Conservation (phyloP, 208 protist species). For the Leishmania gerbilli region DNA sequence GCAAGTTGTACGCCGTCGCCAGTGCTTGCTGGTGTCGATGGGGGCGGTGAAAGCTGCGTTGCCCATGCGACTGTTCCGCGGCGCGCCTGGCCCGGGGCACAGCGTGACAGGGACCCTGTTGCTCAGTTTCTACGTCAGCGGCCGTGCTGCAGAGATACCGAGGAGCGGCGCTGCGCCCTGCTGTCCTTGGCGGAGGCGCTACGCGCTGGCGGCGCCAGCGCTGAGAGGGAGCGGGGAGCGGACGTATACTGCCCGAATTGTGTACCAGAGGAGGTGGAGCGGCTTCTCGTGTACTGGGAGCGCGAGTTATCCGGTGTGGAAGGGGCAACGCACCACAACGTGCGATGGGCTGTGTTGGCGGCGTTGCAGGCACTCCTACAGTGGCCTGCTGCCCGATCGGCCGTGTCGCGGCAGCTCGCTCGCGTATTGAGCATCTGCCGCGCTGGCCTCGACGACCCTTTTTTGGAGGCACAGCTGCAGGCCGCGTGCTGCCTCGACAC, state of each 20-base stretch:
- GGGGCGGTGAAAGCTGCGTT: background rate
- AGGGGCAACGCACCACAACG: conserved; percentile 35
- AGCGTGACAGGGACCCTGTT: conserved; percentile 1
- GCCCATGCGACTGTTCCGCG: background rate
- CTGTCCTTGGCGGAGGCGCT: conserved; percentile 3
- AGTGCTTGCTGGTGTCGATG: background rate
- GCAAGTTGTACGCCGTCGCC: background rate
- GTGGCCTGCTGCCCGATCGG: conserved; percentile 11
- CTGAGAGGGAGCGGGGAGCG: background rate
- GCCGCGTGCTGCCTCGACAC: conserved; percentile 41
- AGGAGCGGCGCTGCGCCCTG: background rate
- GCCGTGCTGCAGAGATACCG: conserved; percentile 3
- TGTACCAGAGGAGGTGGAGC: conserved; percentile 16
- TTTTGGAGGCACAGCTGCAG: conserved; percentile 70
- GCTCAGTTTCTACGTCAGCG: conserved; percentile 17
- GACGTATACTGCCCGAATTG: background rate
- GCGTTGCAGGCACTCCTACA: conserved; percentile 36
- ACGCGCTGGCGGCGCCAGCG: background rate
- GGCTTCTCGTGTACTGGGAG: conserved; percentile 34
- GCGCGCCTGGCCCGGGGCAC: background rate
- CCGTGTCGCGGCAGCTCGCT: conserved; percentile 39
- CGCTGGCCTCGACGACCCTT: conserved; percentile 74
- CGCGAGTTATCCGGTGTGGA: conserved; percentile 19
- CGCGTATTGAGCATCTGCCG: conserved; percentile 47
- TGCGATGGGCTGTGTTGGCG: conserved; percentile 43